A percentile compares a stretch with the other conserved stretches of the same genome.
phyloP scores from a whole-genome alignment of 2,329 filamentous ascomycete species.

The Aspergillus thermomutatus region DNA sequence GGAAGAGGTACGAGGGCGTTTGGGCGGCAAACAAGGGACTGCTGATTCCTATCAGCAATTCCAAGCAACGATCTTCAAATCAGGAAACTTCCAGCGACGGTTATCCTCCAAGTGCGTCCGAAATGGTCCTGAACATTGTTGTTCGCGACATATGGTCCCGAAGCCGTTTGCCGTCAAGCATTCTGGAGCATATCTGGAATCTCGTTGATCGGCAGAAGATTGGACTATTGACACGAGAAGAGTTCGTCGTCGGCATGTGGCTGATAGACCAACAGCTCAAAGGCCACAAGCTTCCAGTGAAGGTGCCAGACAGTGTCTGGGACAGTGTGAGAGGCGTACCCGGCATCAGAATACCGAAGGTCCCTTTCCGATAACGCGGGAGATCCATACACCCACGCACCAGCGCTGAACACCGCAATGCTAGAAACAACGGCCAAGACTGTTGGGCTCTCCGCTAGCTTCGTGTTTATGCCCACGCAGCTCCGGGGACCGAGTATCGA shows the following conservation, averaged over 20 bases:
- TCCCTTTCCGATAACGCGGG: neutral
- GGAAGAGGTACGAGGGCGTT: slow-evolving; percentile 49
- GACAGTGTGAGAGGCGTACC: slow-evolving; percentile 41
- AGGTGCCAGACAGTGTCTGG: slow-evolving; percentile 48
- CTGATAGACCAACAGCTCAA: slow-evolving; percentile 48
- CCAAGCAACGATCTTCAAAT: slow-evolving; percentile 6
- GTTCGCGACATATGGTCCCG: slow-evolving; percentile 49
- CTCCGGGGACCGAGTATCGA: neutral
- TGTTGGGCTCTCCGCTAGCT: neutral
- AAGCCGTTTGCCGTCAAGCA: slow-evolving; percentile 38
- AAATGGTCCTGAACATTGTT: slow-evolving; percentile 45
- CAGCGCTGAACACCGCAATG: neutral
- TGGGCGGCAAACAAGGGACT: slow-evolving; percentile 50
- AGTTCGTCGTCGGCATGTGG: slow-evolving; percentile 52
- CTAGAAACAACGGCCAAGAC: neutral
- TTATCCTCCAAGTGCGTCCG: slow-evolving; percentile 26
- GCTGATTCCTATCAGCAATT: slow-evolving; percentile 24
- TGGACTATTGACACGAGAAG: slow-evolving; percentile 41
- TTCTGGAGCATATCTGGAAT: slow-evolving; percentile 46
- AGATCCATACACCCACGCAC: slow-evolving; percentile 5
- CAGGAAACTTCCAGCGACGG: slow-evolving; percentile 9
- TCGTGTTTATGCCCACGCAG: neutral
- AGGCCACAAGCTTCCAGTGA: slow-evolving; percentile 45
- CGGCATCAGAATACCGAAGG: slow-evolving; percentile 31
- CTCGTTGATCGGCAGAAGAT: slow-evolving; percentile 40